phyloP scores from a whole-genome alignment of 768 basidiomycete species.

The Lentinula sp. region DNA sequence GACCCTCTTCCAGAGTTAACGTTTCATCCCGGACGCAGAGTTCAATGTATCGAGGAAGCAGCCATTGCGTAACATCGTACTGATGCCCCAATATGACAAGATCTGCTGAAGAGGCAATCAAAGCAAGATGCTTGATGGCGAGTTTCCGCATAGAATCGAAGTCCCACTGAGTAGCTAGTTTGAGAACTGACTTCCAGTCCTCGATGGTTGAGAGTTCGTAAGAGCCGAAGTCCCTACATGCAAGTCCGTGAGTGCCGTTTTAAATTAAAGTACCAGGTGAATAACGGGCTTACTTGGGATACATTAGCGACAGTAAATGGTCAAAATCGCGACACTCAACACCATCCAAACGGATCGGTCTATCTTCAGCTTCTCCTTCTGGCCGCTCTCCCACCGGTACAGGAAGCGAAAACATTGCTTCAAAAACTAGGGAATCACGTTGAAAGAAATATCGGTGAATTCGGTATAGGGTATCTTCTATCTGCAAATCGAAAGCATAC shows the following conservation, averaged over 20 bases:
- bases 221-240: neutral
- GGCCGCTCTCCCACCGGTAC: conserved; percentile 14
- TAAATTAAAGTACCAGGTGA: no score
- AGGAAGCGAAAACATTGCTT: conserved; percentile 29
- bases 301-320: conserved; percentile 48
- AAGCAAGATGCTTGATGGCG: conserved; percentile 23
- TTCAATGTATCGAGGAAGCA: conserved; percentile 27
- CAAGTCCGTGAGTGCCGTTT: neutral
- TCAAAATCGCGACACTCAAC: conserved; percentile 41
- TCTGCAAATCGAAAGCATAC: conserved; percentile 23
- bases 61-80: conserved; percentile 25
- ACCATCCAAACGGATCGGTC: conserved; percentile 39
- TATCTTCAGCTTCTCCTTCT: conserved; percentile 20
- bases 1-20: conserved; percentile 3
- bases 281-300: conserved; percentile 32
- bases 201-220: neutral
- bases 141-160: conserved; percentile 23
- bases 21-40: conserved; percentile 11
- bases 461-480: conserved; percentile 45
- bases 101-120: conserved; percentile 21
- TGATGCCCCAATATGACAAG: conserved; percentile 24
- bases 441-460: conserved; percentile 44
- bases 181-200: conserved; percentile 31
- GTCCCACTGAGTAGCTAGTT: conserved; percentile 21
- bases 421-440: conserved; percentile 26